Conservation (phyloP, 2,329 filamentous ascomycete species). For the Aspergillus fumigatus region DNA sequence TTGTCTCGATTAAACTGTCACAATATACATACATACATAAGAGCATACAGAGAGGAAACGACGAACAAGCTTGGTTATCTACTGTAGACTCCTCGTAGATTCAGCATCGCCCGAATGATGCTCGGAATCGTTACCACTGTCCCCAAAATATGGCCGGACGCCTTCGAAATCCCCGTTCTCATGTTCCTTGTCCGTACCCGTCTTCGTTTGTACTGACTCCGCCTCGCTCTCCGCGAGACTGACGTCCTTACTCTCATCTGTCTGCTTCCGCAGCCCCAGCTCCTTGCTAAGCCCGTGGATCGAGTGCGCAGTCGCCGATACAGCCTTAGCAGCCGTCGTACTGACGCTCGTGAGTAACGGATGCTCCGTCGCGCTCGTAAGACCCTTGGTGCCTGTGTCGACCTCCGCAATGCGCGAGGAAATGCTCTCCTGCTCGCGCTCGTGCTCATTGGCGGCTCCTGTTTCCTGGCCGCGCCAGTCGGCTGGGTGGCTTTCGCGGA, state of each 20-base stretch:
- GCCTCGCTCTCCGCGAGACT: conserved; percentile 68
- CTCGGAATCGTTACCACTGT: neutral
- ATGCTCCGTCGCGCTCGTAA: conserved; percentile 9
- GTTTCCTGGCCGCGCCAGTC: conserved; percentile 66
- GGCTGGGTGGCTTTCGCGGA: conserved; percentile 65
- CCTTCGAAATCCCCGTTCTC: conserved; percentile 32
- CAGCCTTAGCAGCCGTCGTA: conserved; percentile 12
- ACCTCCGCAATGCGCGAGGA: neutral
- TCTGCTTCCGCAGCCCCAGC: conserved; percentile 64
- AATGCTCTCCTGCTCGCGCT: conserved; percentile 13
- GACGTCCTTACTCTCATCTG: conserved; percentile 60
- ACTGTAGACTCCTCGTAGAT: neutral
- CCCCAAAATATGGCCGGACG: conserved; percentile 34
- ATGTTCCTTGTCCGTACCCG: conserved; percentile 18
- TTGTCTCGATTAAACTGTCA: neutral
- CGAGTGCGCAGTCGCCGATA: conserved; percentile 9
- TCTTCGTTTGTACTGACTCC: conserved; percentile 16
- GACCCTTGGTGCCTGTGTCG: conserved; percentile 1
- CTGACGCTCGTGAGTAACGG: conserved; percentile 9
- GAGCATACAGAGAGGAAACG: neutral
- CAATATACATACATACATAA: neutral
- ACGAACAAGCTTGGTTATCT: neutral
- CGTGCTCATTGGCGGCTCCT: conserved; percentile 21
- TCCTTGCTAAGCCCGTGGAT: conserved; percentile 44
- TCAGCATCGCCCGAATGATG: neutral